Conservation (phyloP, 2,329 filamentous ascomycete genomes). For the Calonectria multiphialidica region DNA sequence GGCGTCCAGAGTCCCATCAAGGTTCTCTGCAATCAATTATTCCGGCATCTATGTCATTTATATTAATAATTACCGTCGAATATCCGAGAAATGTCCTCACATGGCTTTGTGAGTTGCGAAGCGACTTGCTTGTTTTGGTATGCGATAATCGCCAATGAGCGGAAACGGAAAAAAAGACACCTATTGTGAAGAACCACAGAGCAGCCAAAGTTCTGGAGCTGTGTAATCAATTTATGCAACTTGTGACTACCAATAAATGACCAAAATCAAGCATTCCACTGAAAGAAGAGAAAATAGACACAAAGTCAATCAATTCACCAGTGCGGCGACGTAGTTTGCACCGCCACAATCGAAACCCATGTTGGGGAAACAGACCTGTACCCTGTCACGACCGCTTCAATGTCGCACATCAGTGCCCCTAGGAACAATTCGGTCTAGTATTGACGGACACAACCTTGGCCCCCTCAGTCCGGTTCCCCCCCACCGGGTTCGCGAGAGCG, state of each 20-base stretch:
- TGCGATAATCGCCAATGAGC: background rate
- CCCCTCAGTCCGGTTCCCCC: background rate
- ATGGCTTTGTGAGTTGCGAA: background rate
- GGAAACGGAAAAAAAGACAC: background rate
- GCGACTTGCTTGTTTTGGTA: background rate
- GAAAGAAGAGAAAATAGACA: background rate
- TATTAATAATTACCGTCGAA: background rate
- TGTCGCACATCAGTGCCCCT: background rate
- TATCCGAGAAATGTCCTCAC: background rate
- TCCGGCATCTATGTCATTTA: background rate
- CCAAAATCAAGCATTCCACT: too few species aligned
- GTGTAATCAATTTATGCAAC: too few species aligned
- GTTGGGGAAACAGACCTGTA: background rate
- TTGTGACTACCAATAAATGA: too few species aligned
- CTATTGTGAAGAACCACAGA: too few species aligned
- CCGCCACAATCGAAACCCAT: background rate
- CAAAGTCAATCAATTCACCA: background rate
- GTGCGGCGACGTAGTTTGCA: background rate
- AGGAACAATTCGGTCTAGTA: background rate
- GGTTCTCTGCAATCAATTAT: background rate
- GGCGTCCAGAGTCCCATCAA: background rate
- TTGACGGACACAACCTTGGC: background rate
- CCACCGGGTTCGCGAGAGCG: background rate
- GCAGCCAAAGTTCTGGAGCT: too few species aligned
- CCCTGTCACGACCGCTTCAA: background rate